Percentiles rank a stretch among this genome's conserved stretches.
phyloP scores from a whole-genome alignment of 176 grass and related monocot genomes.

The Luzula sylvatica region DNA sequence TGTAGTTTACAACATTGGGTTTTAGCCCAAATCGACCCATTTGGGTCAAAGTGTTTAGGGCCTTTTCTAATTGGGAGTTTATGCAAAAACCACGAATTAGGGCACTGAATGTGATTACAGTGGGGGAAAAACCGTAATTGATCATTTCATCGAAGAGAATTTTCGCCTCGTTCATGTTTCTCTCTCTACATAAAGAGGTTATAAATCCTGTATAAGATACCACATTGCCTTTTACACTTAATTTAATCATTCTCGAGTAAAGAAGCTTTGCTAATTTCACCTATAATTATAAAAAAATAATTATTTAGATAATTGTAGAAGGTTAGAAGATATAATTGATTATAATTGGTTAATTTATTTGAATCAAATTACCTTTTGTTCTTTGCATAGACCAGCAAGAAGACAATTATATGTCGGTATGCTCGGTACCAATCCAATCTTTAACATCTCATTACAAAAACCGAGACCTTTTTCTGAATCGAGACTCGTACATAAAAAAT shows the following conservation, averaged over 20 bases:
- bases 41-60: neutral
- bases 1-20: conserved; percentile 55
- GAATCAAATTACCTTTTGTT: neutral
- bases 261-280: conserved; percentile 16
- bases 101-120: conserved; percentile 8
- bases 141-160: conserved; percentile 26
- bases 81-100: conserved; percentile 21
- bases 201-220: conserved; percentile 22
- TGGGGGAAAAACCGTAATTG: conserved; percentile 2
- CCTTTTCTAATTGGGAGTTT: conserved; percentile 9
- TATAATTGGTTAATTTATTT: too few relatives aligned
- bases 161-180: conserved; percentile 11
- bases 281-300: too few relatives aligned
- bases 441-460: conserved; percentile 17
- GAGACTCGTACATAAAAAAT: neutral
- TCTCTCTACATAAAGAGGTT: conserved; percentile 12
- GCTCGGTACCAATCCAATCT: conserved; percentile 21
- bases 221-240: conserved; percentile 15
- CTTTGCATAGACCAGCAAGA: conserved; percentile 11
- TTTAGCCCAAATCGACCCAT: conserved; percentile 28
- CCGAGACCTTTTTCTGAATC: conserved; percentile 1
- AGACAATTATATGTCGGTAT: conserved; percentile 13
- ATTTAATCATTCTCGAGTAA: conserved; percentile 27
- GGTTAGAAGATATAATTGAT: too few relatives aligned
- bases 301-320: too few relatives aligned